phyloP scores from a whole-genome alignment of 2,329 filamentous ascomycete species.

The Fusarium sp. region DNA sequence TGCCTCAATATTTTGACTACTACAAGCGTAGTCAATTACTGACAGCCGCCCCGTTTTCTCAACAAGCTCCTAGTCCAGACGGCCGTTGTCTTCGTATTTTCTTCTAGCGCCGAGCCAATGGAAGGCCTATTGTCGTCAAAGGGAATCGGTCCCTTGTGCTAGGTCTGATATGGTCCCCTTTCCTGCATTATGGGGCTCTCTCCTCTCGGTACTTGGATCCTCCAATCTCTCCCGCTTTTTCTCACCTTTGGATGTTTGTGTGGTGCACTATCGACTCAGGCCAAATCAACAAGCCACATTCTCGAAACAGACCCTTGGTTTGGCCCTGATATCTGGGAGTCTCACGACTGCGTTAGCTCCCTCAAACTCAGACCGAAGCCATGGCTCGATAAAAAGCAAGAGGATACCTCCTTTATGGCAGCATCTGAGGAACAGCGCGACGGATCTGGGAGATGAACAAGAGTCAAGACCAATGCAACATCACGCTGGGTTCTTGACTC shows the following conservation, averaged over 20 bases:
- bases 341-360: slow-evolving; percentile 12
- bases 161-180: neutral
- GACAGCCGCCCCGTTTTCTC: neutral
- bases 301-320: slow-evolving; percentile 23
- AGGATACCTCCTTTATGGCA: neutral
- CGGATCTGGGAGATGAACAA: neutral
- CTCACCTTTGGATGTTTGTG: slow-evolving; percentile 10
- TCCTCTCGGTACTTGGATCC: neutral
- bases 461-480: neutral
- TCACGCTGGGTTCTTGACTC: neutral
- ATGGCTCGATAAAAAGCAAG: slow-evolving; percentile 21
- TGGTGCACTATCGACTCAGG: neutral
- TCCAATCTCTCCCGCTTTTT: slow-evolving; percentile 8
- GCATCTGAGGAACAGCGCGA: neutral
- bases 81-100: slow-evolving; percentile 16
- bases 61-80: neutral
- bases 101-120: slow-evolving; percentile 5
- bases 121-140: slow-evolving; percentile 2
- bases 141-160: neutral
- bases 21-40: slow-evolving; percentile 1
- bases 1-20: slow-evolving; percentile 19
- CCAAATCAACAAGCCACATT: slow-evolving; percentile 13
- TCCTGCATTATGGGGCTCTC: neutral
- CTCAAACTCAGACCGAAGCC: slow-evolving; percentile 9
- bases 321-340: slow-evolving; percentile 18